phyloP scores from a whole-genome alignment of 345 rosid species.

The Hirschfeldia incana region DNA sequence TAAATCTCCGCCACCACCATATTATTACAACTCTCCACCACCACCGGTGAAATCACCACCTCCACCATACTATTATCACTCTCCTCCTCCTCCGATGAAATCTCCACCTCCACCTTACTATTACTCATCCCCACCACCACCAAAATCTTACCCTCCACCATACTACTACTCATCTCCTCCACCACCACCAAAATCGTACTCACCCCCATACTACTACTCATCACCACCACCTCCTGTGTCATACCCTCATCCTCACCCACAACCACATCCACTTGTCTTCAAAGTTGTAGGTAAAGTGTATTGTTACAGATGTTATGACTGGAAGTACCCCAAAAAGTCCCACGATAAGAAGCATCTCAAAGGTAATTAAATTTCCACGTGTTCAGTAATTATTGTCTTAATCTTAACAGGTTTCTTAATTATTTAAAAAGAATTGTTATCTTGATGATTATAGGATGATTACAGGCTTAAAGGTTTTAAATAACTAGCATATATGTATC shows the following conservation, averaged over 20 bases:
- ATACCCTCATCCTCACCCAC: slow-evolving; percentile 42
- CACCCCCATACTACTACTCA: slow-evolving; percentile 52
- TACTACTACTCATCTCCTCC: slow-evolving; percentile 16
- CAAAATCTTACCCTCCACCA: slow-evolving; percentile 42
- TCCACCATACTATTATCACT: slow-evolving; percentile 16
- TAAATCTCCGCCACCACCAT: slow-evolving; percentile 36
- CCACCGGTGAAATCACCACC: background rate
- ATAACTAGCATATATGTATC: slow-evolving; percentile 3
- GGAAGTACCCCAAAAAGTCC: slow-evolving; percentile 43
- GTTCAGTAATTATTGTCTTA: slow-evolving; percentile 1
- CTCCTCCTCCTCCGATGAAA: slow-evolving; percentile 40
- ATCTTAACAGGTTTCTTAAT: background rate
- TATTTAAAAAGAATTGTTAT: background rate
- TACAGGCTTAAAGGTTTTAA: background rate
- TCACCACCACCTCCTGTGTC: slow-evolving; percentile 61
- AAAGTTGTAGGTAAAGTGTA: slow-evolving; percentile 47
- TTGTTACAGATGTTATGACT: slow-evolving; percentile 46
- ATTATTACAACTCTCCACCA: slow-evolving; percentile 54
- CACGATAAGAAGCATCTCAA: slow-evolving; percentile 81
- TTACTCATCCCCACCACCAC: slow-evolving; percentile 44
- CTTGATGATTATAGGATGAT: slow-evolving; percentile 2
- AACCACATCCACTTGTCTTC: slow-evolving; percentile 46
- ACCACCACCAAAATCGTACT: slow-evolving; percentile 45
- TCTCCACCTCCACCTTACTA: slow-evolving; percentile 38
- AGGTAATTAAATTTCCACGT: slow-evolving; percentile 43